Percentiles rank a stretch among this genome's conserved stretches.
Evolutionary conservation across 2,329 filamentous ascomycete species (phyloP).

Genomic region (Pseudogymnoascus sp.): DNA sequence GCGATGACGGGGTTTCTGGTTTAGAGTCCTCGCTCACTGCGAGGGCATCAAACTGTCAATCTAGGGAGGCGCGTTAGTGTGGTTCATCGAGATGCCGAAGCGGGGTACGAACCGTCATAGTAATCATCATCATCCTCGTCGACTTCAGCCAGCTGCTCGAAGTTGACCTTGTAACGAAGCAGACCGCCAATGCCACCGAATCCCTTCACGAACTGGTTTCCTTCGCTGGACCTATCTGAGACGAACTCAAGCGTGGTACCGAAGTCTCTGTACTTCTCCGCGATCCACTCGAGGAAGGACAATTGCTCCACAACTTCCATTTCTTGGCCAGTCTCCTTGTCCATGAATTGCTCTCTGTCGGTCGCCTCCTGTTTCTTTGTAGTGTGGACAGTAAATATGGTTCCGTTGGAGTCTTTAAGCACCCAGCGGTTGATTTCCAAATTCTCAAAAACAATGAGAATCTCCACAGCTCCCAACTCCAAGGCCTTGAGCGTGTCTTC

Average conservation of each 20-base stretch:
- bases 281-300: slow-evolving; percentile 98
- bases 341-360: slow-evolving; percentile 80
- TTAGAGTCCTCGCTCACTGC: slow-evolving; percentile 76
- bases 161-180: slow-evolving; percentile 99
- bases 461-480: slow-evolving; percentile 92
- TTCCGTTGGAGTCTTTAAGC: slow-evolving; percentile 70
- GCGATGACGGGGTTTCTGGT: slow-evolving; percentile 48
- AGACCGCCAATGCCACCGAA: slow-evolving; percentile 98
- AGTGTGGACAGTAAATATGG: slow-evolving; percentile 73
- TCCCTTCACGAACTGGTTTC: slow-evolving; percentile 99
- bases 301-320: slow-evolving; percentile 88
- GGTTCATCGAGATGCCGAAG: background rate
- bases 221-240: slow-evolving; percentile 93
- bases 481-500: slow-evolving; percentile 96
- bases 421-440: slow-evolving; percentile 89
- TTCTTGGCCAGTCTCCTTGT: slow-evolving; percentile 91
- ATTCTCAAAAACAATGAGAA: slow-evolving; percentile 93
- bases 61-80: slow-evolving; percentile 32
- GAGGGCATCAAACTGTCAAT: slow-evolving; percentile 90
- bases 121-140: slow-evolving; percentile 92
- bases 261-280: slow-evolving; percentile 97
- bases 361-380: slow-evolving; percentile 74
- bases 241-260: slow-evolving; percentile 95
- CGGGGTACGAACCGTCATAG: slow-evolving; percentile 54
- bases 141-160: slow-evolving; percentile 92